Conservation (phyloP, 257 asterid genomes). For the Ophiorrhiza pumila region DNA sequence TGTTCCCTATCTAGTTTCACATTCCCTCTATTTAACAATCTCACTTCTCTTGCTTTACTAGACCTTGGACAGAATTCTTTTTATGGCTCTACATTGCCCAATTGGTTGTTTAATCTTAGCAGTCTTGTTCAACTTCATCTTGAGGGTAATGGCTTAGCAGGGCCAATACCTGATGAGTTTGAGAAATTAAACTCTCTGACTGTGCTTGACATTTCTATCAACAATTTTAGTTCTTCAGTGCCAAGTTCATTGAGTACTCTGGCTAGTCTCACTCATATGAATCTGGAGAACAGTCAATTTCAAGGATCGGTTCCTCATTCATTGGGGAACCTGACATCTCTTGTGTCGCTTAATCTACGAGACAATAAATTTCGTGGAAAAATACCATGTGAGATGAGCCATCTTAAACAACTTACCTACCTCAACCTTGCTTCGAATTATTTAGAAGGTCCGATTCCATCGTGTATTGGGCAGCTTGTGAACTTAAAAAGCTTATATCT, state of each 20-base stretch:
- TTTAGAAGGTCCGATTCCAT: background rate
- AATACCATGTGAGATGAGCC: background rate
- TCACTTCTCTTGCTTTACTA: conserved; percentile 17
- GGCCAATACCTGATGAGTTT: background rate
- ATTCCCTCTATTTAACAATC: background rate
- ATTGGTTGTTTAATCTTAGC: conserved; percentile 9
- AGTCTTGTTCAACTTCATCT: background rate
- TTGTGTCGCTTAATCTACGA: background rate
- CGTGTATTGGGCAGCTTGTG: background rate
- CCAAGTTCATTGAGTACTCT: background rate
- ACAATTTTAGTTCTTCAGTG: background rate
- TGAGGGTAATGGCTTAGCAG: background rate
- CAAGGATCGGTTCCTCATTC: background rate
- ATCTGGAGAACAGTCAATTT: background rate
- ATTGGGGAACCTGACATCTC: background rate
- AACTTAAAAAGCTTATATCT: background rate
- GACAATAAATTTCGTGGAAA: background rate
- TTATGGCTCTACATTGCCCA: conserved; percentile 10
- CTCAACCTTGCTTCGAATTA: background rate
- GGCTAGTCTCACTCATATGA: background rate
- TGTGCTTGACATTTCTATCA: background rate
- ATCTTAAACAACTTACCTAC: background rate
- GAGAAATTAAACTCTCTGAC: background rate
- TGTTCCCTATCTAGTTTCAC: too few relatives aligned
- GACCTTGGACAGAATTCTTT: conserved; percentile 8